A percentile compares a stretch with the other conserved stretches of the same genome.
Evolutionary conservation across 1,139 yeast species (phyloP).

Genomic region (Candida freyschussii): DNA sequence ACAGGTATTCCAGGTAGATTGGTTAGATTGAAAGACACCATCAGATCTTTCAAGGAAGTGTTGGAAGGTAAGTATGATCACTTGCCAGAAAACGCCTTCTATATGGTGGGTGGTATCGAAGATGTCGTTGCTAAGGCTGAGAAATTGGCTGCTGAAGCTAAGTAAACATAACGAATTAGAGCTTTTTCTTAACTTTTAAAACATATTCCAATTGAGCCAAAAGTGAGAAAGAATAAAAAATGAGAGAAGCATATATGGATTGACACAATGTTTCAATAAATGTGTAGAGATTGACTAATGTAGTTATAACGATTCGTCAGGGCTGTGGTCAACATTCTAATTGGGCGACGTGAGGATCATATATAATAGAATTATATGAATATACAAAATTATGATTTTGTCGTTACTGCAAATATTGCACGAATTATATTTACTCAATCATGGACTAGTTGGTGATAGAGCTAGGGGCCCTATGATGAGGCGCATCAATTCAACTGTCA

Average conservation of each 20-base stretch:
- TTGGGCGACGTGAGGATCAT: no score
- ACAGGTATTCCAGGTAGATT: slow-evolving; percentile 99
- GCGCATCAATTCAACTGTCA: no score
- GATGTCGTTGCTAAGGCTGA: slow-evolving; percentile 98
- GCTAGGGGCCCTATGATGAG: no score
- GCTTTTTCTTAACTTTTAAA: slow-evolving; percentile 4
- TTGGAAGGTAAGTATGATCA: slow-evolving; percentile 98
- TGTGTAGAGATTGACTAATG: slow-evolving; percentile 13
- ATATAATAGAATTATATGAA: no score
- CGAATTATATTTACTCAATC: no score
- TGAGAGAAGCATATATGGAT: slow-evolving; percentile 3
- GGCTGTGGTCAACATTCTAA: no score
- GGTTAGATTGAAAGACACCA: slow-evolving; percentile 94
- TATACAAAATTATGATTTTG: no score
- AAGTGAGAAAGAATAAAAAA: no score
- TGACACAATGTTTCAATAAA: slow-evolving; percentile 12
- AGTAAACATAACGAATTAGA: slow-evolving; percentile 35
- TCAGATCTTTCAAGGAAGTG: slow-evolving; percentile 92
- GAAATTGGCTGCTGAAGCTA: slow-evolving; percentile 93
- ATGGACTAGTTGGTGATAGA: no score
- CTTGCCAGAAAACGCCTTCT: slow-evolving; percentile 99
- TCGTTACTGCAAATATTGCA: no score
- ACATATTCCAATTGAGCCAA: no score
- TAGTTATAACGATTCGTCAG: no score
- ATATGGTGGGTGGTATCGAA: slow-evolving; percentile 99